Conservation (phyloP, 805 yeast species). For the Metschnikowia shivogae region DNA sequence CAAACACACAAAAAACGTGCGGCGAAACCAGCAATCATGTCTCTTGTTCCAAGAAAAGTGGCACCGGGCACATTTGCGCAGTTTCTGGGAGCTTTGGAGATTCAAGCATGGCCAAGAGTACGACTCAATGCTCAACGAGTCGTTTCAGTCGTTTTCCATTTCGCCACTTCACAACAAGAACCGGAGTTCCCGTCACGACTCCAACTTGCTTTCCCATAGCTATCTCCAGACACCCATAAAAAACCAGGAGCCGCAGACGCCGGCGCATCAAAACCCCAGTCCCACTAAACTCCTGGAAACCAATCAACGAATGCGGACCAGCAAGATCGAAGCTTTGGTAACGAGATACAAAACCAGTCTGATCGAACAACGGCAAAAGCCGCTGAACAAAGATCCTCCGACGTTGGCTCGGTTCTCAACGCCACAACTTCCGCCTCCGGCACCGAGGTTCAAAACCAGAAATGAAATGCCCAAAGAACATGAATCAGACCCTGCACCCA, state of each 20-base stretch:
- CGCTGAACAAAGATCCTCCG: slow-evolving; percentile 2
- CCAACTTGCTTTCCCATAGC: slow-evolving; percentile 10
- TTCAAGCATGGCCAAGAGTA: slow-evolving; percentile 20
- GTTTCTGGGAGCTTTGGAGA: slow-evolving; percentile 38
- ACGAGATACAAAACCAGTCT: slow-evolving; percentile 25
- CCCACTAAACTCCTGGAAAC: slow-evolving; percentile 39
- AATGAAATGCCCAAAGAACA: not conserved
- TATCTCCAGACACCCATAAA: slow-evolving; percentile 36
- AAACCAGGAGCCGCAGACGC: slow-evolving; percentile 23
- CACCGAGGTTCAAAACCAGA: slow-evolving; percentile 7
- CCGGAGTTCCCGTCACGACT: not conserved
- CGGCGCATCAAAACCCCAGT: slow-evolving; percentile 20
- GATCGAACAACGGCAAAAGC: not conserved
- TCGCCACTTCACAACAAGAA: slow-evolving; percentile 2
- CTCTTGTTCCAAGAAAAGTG: slow-evolving; percentile 31
- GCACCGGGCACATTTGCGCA: slow-evolving; percentile 24
- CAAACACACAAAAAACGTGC: slow-evolving; percentile 28
- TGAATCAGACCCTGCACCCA: not conserved
- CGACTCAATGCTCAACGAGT: not conserved
- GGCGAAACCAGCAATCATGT: slow-evolving; percentile 34
- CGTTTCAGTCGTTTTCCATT: slow-evolving; percentile 1
- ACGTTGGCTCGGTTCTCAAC: not conserved
- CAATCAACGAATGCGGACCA: slow-evolving; percentile 30
- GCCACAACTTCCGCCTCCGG: slow-evolving; percentile 9
- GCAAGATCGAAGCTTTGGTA: slow-evolving; percentile 32